Percentiles rank a stretch among this genome's conserved stretches.
These are phyloP conservation scores for Elaphomyces granulatus DNA, from an alignment of 495 filamentous ascomycete genomes.

Conservation along the genomic window DNA sequence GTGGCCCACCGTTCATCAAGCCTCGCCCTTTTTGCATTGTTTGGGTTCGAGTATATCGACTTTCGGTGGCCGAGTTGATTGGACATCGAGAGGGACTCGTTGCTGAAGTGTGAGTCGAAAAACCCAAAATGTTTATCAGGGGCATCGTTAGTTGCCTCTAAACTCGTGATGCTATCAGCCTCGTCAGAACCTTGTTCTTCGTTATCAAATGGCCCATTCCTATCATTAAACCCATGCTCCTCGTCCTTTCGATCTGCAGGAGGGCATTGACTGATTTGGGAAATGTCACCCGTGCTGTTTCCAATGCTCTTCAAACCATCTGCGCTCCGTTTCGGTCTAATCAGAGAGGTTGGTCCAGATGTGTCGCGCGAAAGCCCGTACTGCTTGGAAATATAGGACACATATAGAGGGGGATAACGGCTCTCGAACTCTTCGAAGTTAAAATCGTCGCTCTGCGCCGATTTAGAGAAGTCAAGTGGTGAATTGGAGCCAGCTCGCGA, in stretches of 20 bases:
- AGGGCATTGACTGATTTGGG: constrained; percentile 17
- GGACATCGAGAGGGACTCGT: constrained; percentile 6
- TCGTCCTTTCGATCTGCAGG: constrained; percentile 27
- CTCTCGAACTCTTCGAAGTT: constrained; percentile 29
- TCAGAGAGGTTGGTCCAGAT: too few species aligned
- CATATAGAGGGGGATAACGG: constrained; percentile 15
- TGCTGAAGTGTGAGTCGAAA: constrained; percentile 21
- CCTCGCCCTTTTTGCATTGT: constrained; percentile 31
- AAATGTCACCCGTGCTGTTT: constrained; percentile 19
- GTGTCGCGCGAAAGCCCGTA: too few species aligned
- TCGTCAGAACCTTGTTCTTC: too few species aligned
- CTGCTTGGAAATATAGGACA: neutral
- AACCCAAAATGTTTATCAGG: constrained; percentile 17
- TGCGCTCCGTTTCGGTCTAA: neutral
- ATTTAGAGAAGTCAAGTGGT: constrained; percentile 19
- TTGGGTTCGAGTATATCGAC: constrained; percentile 29
- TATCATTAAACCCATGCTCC: too few species aligned
- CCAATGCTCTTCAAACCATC: constrained; percentile 20
- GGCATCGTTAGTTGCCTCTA: constrained; percentile 13
- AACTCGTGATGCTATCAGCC: constrained; percentile 16
- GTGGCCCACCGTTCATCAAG: constrained; percentile 29
- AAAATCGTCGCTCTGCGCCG: constrained; percentile 27
- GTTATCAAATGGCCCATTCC: too few species aligned
- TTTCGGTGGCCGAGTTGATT: constrained; percentile 25
- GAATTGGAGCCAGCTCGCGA: constrained; percentile 42